These are phyloP conservation scores for Gossypium longicalyx DNA, from an alignment of 345 rosid species.

Conservation along the genomic window DNA sequence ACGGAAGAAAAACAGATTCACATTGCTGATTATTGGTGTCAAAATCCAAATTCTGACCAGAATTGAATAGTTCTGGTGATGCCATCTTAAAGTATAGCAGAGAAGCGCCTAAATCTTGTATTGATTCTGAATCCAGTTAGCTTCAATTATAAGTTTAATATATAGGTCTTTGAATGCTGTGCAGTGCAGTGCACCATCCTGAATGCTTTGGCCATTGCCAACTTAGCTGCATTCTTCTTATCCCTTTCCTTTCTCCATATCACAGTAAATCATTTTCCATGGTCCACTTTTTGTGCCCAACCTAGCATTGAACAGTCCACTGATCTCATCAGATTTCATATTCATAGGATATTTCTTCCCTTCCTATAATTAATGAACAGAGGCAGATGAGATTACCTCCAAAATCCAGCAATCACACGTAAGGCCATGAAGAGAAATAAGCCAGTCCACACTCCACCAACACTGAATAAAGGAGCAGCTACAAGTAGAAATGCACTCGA, in stretches of 20 bases:
- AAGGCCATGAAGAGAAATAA: slow-evolving; percentile 88
- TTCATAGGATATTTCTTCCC: background rate
- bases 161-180: background rate
- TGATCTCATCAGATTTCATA: background rate
- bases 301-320: slow-evolving; percentile 26
- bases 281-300: slow-evolving; percentile 62
- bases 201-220: background rate
- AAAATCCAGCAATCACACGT: slow-evolving; percentile 72
- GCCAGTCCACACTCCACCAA: slow-evolving; percentile 84
- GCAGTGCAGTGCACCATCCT: background rate
- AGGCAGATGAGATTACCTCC: slow-evolving; percentile 58
- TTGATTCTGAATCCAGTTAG: background rate
- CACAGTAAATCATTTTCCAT: slow-evolving; percentile 52
- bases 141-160: background rate
- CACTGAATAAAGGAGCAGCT: slow-evolving; percentile 70
- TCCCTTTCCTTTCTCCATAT: slow-evolving; percentile 33
- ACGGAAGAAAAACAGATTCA: background rate
- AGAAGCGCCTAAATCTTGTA: background rate
- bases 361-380: background rate
- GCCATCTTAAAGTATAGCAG: background rate
- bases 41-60: background rate
- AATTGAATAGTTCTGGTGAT: background rate
- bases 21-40: background rate
- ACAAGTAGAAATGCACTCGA: slow-evolving; percentile 57
- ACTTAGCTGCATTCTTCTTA: slow-evolving; percentile 20